phyloP scores from a whole-genome alignment of 176 grass and related monocot genomes.

The Stipa capillata region DNA sequence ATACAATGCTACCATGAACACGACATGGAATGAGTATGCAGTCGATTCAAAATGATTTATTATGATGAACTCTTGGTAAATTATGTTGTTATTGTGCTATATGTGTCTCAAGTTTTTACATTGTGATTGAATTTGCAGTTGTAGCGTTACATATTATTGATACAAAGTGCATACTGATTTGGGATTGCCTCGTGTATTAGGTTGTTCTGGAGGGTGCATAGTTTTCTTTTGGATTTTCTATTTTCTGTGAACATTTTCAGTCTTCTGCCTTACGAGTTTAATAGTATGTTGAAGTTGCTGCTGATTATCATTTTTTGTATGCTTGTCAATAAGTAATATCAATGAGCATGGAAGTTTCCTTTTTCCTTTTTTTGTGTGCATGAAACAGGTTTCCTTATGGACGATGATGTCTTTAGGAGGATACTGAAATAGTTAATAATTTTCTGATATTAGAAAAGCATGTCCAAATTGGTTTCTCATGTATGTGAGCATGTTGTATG shows the following conservation, averaged over 20 bases:
- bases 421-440: not conserved
- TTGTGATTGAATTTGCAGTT: not conserved
- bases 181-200: not conserved
- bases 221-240: not conserved
- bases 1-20: not conserved
- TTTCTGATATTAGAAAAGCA: not conserved
- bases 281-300: not conserved
- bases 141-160: not conserved
- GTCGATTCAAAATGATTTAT: not conserved
- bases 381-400: not conserved
- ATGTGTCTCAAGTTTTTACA: not conserved
- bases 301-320: not conserved
- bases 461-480: conserved; percentile 34
- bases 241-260: not conserved
- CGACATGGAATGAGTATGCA: not conserved
- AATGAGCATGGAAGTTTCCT: too few relatives aligned
- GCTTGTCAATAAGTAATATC: not conserved
- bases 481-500: conserved; percentile 24
- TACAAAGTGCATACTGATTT: not conserved
- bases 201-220: not conserved
- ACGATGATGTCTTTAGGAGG: conserved; percentile 16
- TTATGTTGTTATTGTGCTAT: not conserved
- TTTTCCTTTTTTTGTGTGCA: not conserved
- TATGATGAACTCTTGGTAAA: not conserved
- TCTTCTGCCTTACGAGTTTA: not conserved